Evolutionary conservation across 1,284 basidiomycete genomes (phyloP).

Genomic region (Cystobasidium pallidum): DNA sequence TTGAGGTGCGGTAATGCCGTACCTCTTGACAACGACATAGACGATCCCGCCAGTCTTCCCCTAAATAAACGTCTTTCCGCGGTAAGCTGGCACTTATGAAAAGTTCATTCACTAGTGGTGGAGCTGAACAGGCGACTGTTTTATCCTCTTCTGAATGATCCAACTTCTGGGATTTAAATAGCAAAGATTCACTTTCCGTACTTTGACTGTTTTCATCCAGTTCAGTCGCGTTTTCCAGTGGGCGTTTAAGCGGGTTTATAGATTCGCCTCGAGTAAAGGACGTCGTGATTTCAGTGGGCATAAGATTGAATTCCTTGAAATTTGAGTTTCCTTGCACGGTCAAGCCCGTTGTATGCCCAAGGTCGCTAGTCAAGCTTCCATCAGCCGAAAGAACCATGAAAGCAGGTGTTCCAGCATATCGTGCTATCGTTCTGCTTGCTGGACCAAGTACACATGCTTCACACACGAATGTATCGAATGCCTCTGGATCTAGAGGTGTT

Average conservation of each 20-base stretch:
- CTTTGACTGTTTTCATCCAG: not conserved
- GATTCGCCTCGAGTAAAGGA: not conserved
- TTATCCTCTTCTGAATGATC: not conserved
- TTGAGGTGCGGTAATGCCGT: constrained; percentile 24
- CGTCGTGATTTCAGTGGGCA: not conserved
- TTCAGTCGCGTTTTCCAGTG: not conserved
- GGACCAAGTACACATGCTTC: constrained; percentile 44
- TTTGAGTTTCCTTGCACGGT: not conserved
- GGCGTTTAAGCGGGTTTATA: not conserved
- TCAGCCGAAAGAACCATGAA: constrained; percentile 46
- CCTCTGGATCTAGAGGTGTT: constrained; percentile 45
- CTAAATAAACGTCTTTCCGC: constrained; percentile 52
- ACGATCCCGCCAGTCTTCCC: constrained; percentile 54
- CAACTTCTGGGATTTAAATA: not conserved
- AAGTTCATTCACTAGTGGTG: not conserved
- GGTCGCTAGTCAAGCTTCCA: constrained; percentile 6
- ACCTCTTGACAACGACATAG: constrained; percentile 56
- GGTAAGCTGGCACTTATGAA: not conserved
- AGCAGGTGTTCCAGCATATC: constrained; percentile 48
- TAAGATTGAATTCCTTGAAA: too few relatives aligned
- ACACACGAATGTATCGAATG: constrained; percentile 51
- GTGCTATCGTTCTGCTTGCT: constrained; percentile 38
- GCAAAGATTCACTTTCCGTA: not conserved
- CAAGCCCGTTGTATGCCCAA: not conserved
- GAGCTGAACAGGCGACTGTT: constrained; percentile 15